Evolutionary conservation across 2,329 filamentous ascomycete genomes (phyloP).

Genomic region (Davidsoniella neocaledoniae): DNA sequence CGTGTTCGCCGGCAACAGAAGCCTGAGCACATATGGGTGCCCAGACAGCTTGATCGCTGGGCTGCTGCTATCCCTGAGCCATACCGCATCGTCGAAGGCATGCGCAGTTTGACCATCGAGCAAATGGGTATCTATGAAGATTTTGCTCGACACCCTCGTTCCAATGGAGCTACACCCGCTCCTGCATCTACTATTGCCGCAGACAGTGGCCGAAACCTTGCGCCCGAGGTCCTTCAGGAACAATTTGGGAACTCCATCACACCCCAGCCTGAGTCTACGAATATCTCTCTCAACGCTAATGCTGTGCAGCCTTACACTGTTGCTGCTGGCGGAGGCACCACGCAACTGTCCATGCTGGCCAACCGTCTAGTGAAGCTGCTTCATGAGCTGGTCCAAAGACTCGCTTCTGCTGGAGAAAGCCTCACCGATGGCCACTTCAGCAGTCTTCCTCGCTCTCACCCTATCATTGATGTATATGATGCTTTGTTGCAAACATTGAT

Average conservation of each 20-base stretch:
- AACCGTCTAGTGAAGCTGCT: conserved; percentile 43
- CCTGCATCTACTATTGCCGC: conserved; percentile 40
- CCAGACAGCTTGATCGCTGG: conserved; percentile 72
- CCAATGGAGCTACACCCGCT: conserved; percentile 34
- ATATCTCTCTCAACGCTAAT: conserved; percentile 33
- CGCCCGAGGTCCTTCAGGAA: conserved; percentile 48
- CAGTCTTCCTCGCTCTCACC: conserved; percentile 40
- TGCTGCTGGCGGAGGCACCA: not conserved
- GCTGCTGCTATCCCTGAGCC: conserved; percentile 86
- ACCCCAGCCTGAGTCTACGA: conserved; percentile 42
- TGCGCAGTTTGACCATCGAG: conserved; percentile 63
- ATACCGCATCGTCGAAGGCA: conserved; percentile 62
- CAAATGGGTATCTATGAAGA: conserved; percentile 95
- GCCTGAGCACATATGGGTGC: conserved; percentile 71
- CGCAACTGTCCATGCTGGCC: conserved; percentile 32
- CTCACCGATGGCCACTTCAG: conserved; percentile 41
- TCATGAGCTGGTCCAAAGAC: conserved; percentile 33
- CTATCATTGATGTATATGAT: conserved; percentile 45
- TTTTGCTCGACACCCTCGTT: conserved; percentile 72
- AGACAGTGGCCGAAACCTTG: conserved; percentile 42
- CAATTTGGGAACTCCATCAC: conserved; percentile 39
- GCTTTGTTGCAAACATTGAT: conserved; percentile 45
- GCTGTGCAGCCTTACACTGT: conserved; percentile 21
- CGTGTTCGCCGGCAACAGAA: conserved; percentile 58
- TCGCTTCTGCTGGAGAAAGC: conserved; percentile 26